Base-by-base conservation (phyloP, 148 eudicot species). In the Selenicereus undatus region DNA sequence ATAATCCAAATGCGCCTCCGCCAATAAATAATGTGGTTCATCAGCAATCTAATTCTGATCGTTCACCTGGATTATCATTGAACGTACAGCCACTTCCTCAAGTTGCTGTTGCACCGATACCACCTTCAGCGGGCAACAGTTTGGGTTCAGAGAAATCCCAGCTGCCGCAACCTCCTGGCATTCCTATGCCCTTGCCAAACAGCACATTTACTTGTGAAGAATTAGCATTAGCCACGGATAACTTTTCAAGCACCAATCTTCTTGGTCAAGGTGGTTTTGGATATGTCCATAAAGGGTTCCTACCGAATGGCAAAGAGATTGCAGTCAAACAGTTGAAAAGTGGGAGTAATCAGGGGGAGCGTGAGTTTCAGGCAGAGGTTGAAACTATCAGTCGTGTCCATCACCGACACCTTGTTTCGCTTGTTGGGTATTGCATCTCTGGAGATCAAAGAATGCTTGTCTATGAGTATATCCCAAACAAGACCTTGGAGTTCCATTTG, bases 251-350 rank as follows among this genome's bases (percentile, higher is more conserved):
- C 42, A 29, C 81, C 76, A 93, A 93, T 81, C 90, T 93, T 76
- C 94, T 93, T 77, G 97, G 97, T 79, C 90, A 91, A 84, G 97
- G 97, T 76, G 97, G 97, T 76, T 93, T 91, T 86, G 97, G 97
- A 24, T 89, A 91, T 83, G 97, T 93, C 56, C 88, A 90, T 79
- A 92, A 89, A 80, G 97, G 97, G 39, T 81, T 86, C 30, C 86
- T 93, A 30, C 84, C 86, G 32, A 83, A 88, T 76, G 95, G 97
- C 26, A 90, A 84, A 79, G 92, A 88, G 82, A 87, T 93, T 85
- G 97, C 97, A 20, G 84, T 93, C 60, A 93, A 93, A 84, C 90
- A 90, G 86, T 83, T 93, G 17, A 93, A 92, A 86, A 56, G 83
- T 80, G 97, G 97, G 77, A 88, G 95, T 84, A 89, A 87, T 54